These are phyloP conservation scores for Isoetes taiwanensis DNA, from an alignment of 75 land plant genomes.

Conservation along the genomic window DNA sequence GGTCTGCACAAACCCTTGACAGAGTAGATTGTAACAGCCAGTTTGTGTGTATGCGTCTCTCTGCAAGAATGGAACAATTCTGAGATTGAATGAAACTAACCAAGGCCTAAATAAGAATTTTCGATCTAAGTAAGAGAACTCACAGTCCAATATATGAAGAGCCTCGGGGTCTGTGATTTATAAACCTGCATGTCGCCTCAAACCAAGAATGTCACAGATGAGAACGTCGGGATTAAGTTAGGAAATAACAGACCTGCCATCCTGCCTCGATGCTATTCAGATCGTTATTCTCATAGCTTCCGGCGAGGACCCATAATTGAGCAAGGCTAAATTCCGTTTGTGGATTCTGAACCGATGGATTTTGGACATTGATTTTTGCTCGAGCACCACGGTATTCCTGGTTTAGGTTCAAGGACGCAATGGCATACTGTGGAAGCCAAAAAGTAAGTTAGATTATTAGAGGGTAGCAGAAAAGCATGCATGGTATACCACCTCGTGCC, in stretches of 20 bases:
- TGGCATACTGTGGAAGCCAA: neutral
- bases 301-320: neutral
- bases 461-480: neutral
- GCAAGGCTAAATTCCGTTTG: conserved; percentile 5
- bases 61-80: neutral
- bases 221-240: neutral
- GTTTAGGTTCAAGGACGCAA: neutral
- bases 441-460: neutral
- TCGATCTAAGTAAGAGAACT: neutral
- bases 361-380: neutral
- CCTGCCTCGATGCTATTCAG: conserved; percentile 3
- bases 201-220: neutral
- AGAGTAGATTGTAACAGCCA: conserved; percentile 3
- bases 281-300: conserved; percentile 1
- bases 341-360: neutral
- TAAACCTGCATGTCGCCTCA: neutral
- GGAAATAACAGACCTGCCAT: conserved; percentile 3
- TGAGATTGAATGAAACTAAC: neutral
- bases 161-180: neutral
- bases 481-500: neutral
- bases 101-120: neutral
- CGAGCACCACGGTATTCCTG: neutral
- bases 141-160: conserved; percentile 1
- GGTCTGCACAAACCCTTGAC: neutral
- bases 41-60: neutral